Evolutionary conservation across 345 rosid species (phyloP), one percentile per base, ranked within the genome.

Genomic region (Murraya koenigii): DNA sequence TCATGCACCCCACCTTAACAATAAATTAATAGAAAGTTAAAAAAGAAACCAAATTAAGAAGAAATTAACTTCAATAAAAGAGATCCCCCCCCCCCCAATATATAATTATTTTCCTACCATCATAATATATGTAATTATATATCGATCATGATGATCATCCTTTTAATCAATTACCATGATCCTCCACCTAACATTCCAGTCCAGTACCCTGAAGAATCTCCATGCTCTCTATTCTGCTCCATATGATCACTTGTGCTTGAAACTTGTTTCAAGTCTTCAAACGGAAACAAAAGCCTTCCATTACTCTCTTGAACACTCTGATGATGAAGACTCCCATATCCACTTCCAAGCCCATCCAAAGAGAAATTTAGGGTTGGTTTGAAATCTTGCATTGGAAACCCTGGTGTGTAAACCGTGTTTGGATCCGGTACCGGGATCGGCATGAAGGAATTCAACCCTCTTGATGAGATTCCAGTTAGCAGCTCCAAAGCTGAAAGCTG

Each of bases 181-280:
- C 98, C 97, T 72, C 99, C 99, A 74, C 92, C 95, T 80, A 95
- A 82, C 93, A 92, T 91, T 72, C 98, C 97, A 84, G 92, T 89
- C 99, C 99, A 95, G 80, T 89, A 95, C 14, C 95, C 99, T 69
- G 85, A 73, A 33, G 96, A 85, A 83, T 85, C 88, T n/a, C 84
- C 89, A 69, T 84, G 84, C 66, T 83, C 91, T 67, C 81, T 83
- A 75, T 84, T 87, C 75, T 82, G 89, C n/a, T 90, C 82, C 74
- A 72, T 78, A 30, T 81, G 75, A 69, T 72, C 52, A 58, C 74
- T 82, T 9, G 87, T 79, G 79, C 55, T 90, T 69, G 97, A 84
- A 56, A 88, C 95, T 81, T 89, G 95, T 80, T 92, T 96, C 86
- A 96, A 81, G 82, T 96, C 97, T 75, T 94, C 99, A 84, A 94